Percentiles rank a stretch among this genome's conserved stretches.
Conservation (phyloP, 805 yeast species). For the Myxozyma sirexii region DNA sequence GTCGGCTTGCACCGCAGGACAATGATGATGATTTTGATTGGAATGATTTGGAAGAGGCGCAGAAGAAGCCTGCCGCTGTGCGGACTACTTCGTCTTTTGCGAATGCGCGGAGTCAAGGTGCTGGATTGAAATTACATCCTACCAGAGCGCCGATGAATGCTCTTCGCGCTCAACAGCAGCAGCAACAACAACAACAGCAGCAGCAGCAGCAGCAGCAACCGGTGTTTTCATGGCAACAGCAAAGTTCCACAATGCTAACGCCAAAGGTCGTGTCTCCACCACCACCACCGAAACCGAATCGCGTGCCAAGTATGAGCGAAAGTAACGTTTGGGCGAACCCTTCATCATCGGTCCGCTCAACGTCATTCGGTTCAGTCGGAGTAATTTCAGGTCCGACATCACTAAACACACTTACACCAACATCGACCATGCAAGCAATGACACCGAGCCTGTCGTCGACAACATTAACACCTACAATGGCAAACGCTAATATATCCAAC, state of each 20-base stretch:
- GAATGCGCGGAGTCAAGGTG: background rate
- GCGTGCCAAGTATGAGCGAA: conserved; percentile 11
- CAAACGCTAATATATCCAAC: background rate
- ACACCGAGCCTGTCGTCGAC: background rate
- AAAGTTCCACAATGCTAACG: background rate
- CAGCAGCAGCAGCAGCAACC: background rate
- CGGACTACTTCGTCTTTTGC: conserved; percentile 7
- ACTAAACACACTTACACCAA: background rate
- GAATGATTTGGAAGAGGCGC: background rate
- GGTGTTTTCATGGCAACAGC: conserved; percentile 4
- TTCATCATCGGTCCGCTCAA: conserved; percentile 3
- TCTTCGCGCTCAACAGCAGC: conserved; percentile 8
- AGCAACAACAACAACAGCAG: conserved; percentile 1
- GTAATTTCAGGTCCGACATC: background rate
- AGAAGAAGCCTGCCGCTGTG: background rate
- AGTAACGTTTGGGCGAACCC: conserved; percentile 18
- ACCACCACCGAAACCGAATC: conserved; percentile 1
- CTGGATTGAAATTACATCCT: conserved; percentile 17
- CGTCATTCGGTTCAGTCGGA: conserved; percentile 10
- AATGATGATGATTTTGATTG: conserved; percentile 22
- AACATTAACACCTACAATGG: conserved; percentile 2
- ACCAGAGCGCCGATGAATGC: conserved; percentile 14
- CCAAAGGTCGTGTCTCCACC: conserved; percentile 4
- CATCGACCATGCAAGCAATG: background rate
- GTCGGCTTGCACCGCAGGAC: conserved; percentile 17